Conservation (phyloP, 148 eudicot species). For the Limonium bicolor region DNA sequence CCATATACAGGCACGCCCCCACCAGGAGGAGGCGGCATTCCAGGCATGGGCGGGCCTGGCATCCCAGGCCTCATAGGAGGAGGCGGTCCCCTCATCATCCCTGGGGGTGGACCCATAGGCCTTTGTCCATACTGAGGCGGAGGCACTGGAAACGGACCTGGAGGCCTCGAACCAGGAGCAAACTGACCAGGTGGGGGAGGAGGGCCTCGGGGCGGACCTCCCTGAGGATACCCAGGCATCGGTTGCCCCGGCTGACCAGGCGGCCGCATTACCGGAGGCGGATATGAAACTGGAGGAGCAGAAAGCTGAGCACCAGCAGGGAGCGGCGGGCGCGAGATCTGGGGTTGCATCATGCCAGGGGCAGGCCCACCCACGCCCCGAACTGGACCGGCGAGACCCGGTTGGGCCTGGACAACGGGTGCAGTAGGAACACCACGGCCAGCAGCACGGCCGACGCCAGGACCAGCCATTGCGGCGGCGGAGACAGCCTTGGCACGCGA, state of each 20-base stretch:
- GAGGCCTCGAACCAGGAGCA: slow-evolving; percentile 25
- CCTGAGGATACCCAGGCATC: slow-evolving; percentile 24
- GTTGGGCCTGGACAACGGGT: slow-evolving; percentile 52
- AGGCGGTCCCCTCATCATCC: slow-evolving; percentile 33
- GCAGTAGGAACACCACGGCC: slow-evolving; percentile 66
- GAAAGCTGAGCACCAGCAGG: slow-evolving; percentile 25
- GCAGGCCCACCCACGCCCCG: slow-evolving; percentile 92
- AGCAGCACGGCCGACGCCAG: slow-evolving; percentile 72
- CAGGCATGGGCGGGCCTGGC: slow-evolving; percentile 21
- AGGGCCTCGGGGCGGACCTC: slow-evolving; percentile 20
- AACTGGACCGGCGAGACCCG: slow-evolving; percentile 80
- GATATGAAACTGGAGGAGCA: slow-evolving; percentile 31
- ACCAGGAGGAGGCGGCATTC: slow-evolving; percentile 35
- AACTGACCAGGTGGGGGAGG: slow-evolving; percentile 30
- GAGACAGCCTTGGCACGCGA: slow-evolving; percentile 41
- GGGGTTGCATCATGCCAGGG: slow-evolving; percentile 96
- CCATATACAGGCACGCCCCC: slow-evolving; percentile 22
- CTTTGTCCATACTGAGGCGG: slow-evolving; percentile 49
- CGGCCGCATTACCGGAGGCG: slow-evolving; percentile 44
- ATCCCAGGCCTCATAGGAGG: slow-evolving; percentile 37
- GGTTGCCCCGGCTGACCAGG: slow-evolving; percentile 46
- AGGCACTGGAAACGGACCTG: slow-evolving; percentile 14
- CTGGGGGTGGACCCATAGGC: slow-evolving; percentile 41
- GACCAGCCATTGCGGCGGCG: slow-evolving; percentile 39
- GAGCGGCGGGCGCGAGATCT: slow-evolving; percentile 62